Evolutionary conservation across 1,284 basidiomycete genomes (phyloP).

Genomic region (Lentinula novae-zelandiae): DNA sequence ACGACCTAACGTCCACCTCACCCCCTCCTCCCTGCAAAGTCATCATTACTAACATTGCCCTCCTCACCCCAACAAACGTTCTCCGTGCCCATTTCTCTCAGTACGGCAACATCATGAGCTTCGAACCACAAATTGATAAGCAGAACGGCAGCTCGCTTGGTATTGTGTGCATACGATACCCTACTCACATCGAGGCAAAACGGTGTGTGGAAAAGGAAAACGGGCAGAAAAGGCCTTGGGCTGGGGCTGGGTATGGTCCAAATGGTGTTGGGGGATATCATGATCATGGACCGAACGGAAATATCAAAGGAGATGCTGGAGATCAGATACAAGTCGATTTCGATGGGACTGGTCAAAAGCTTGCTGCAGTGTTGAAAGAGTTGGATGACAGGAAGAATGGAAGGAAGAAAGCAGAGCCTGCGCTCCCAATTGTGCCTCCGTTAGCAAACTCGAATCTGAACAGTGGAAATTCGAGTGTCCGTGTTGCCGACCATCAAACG

Average conservation of each 20-base stretch:
- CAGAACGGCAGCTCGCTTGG: constrained; percentile 82
- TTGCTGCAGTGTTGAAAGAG: constrained; percentile 59
- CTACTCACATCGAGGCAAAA: constrained; percentile 55
- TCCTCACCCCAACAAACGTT: constrained; percentile 63
- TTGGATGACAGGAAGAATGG: constrained; percentile 51
- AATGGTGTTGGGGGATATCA: constrained; percentile 13
- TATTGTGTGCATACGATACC: constrained; percentile 76
- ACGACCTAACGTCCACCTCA: constrained; percentile 64
- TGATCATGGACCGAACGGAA: neutral
- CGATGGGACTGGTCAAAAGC: constrained; percentile 56
- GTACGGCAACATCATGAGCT: constrained; percentile 67
- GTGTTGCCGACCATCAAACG: neutral
- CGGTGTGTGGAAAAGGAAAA: constrained; percentile 61
- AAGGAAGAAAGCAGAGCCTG: constrained; percentile 28
- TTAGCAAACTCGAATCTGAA: too few relatives aligned
- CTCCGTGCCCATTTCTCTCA: constrained; percentile 68
- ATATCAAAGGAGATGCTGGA: constrained; percentile 23
- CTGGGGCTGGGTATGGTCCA: constrained; percentile 25
- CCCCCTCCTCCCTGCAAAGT: constrained; percentile 71
- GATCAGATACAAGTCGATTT: constrained; percentile 58
- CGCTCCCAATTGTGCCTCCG: neutral
- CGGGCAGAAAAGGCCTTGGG: constrained; percentile 40
- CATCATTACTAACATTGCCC: constrained; percentile 41
- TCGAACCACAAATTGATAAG: constrained; percentile 81
- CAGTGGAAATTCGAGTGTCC: neutral